phyloP scores from a whole-genome alignment of 1,284 basidiomycete genomes.

The Trametes polyzona region DNA sequence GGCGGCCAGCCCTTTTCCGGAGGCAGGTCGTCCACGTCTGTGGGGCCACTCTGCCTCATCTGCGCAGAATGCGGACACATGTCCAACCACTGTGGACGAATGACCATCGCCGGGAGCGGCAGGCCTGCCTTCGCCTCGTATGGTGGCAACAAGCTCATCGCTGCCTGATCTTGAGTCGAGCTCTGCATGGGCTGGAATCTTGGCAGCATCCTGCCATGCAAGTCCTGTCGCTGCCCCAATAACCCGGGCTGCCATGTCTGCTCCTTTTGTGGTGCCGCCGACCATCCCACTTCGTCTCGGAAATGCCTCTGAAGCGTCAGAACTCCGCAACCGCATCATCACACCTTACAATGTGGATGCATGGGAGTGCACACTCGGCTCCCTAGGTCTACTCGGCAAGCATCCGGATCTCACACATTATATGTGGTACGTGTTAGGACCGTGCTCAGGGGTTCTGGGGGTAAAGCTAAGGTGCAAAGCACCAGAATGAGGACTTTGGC shows the following conservation, averaged over 20 bases:
- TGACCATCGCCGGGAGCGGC: not conserved
- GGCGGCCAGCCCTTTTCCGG: slow-evolving; percentile 4
- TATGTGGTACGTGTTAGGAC: too few species aligned
- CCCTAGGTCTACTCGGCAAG: slow-evolving; percentile 15
- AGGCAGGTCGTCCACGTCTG: not conserved
- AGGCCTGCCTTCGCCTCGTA: not conserved
- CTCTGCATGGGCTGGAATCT: slow-evolving; percentile 13
- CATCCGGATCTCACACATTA: slow-evolving; percentile 38
- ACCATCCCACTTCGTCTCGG: slow-evolving; percentile 9
- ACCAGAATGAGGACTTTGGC: too few species aligned
- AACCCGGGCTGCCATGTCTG: slow-evolving; percentile 7
- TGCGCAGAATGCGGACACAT: slow-evolving; percentile 12
- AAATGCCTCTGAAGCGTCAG: slow-evolving; percentile 17
- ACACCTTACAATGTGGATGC: slow-evolving; percentile 24
- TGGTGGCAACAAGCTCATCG: not conserved
- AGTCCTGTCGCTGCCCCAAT: not conserved
- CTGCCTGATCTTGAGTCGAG: not conserved
- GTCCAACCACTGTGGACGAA: not conserved
- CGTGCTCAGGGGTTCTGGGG: too few species aligned
- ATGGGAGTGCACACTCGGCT: slow-evolving; percentile 16
- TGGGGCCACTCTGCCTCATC: slow-evolving; percentile 12
- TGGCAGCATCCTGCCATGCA: not conserved
- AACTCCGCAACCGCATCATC: slow-evolving; percentile 8
- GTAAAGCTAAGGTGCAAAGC: too few species aligned
- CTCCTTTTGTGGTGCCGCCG: slow-evolving; percentile 18